Conservation (phyloP, 805 yeast genomes). For the Cyberlindnera galapagoensis region DNA sequence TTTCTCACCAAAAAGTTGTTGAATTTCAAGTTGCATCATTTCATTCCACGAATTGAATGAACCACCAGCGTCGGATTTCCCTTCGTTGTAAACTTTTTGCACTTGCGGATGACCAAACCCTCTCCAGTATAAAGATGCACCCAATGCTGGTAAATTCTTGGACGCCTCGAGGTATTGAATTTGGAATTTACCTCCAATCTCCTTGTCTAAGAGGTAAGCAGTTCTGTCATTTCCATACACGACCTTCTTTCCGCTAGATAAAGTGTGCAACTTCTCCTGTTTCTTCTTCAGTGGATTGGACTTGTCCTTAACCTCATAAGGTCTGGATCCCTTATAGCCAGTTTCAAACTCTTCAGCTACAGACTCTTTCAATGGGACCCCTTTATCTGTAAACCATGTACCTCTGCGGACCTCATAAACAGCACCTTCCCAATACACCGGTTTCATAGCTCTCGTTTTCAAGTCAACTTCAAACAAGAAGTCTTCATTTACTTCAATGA, state of each 20-base stretch:
- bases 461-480: slow-evolving; percentile 69
- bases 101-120: slow-evolving; percentile 32
- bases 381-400: slow-evolving; percentile 65
- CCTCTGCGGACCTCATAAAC: slow-evolving; percentile 78
- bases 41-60: slow-evolving; percentile 6
- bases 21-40: slow-evolving; percentile 18
- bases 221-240: slow-evolving; percentile 34
- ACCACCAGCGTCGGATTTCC: neutral
- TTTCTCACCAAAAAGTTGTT: slow-evolving; percentile 20
- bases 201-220: slow-evolving; percentile 42
- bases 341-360: slow-evolving; percentile 55
- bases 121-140: slow-evolving; percentile 44
- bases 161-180: slow-evolving; percentile 30
- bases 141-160: slow-evolving; percentile 32
- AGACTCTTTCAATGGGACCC: slow-evolving; percentile 44
- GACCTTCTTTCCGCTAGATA: slow-evolving; percentile 23
- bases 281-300: slow-evolving; percentile 13
- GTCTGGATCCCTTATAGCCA: slow-evolving; percentile 37
- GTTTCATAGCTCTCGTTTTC: slow-evolving; percentile 43
- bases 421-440: slow-evolving; percentile 89
- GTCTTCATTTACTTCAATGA: slow-evolving; percentile 73
- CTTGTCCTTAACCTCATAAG: slow-evolving; percentile 22
- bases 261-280: slow-evolving; percentile 7
- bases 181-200: slow-evolving; percentile 35
- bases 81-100: slow-evolving; percentile 1